phyloP scores from a whole-genome alignment of 257 asterid species.

The Solanum okadae region DNA sequence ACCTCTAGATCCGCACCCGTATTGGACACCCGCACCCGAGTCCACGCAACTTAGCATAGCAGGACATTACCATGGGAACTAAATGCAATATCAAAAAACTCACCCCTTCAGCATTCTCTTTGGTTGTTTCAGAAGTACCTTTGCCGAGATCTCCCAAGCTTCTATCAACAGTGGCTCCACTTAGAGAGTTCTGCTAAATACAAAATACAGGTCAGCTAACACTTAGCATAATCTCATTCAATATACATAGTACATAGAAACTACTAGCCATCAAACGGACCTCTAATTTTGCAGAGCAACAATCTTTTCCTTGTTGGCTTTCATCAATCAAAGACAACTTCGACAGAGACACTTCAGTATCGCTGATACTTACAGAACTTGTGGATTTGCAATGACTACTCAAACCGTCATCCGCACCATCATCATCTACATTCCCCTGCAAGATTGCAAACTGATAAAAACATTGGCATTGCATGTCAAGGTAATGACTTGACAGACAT shows the following conservation, averaged over 20 bases:
- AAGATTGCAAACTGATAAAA: not conserved
- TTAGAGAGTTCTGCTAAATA: constrained; percentile 10
- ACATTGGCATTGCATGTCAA: not conserved
- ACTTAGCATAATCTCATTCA: not conserved
- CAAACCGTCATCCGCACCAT: not conserved
- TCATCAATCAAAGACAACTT: constrained; percentile 3
- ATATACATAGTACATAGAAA: not conserved
- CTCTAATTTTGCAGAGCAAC: constrained; percentile 16
- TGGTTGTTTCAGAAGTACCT: not conserved
- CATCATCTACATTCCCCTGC: constrained; percentile 20
- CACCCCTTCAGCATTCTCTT: constrained; percentile 8
- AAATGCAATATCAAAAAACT: not conserved
- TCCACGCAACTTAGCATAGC: not conserved
- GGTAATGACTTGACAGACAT: not conserved
- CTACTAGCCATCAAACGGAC: constrained; percentile 5
- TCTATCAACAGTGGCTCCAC: constrained; percentile 3
- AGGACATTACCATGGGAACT: not conserved
- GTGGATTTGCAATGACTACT: not conserved
- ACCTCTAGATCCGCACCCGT: not conserved
- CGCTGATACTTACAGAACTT: not conserved
- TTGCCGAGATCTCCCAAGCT: constrained; percentile 6
- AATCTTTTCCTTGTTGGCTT: constrained; percentile 8
- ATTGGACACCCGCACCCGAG: not conserved
- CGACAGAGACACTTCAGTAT: constrained; percentile 5
- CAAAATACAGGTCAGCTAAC: not conserved